Base-by-base conservation (phyloP, 108 stramenopile species). In the Chaetoceros tenuissimus region DNA sequence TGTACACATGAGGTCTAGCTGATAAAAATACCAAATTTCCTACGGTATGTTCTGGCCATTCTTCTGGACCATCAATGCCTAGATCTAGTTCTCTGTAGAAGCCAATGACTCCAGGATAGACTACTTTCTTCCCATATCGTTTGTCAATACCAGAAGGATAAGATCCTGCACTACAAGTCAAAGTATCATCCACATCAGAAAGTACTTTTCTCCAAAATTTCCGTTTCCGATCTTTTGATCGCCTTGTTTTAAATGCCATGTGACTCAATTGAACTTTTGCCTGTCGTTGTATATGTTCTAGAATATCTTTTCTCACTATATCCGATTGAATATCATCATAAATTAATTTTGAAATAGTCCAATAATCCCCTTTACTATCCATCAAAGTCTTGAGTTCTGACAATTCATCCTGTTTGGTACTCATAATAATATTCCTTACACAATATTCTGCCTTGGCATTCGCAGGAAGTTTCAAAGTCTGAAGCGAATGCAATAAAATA, bases 1-100 rank as follows among this genome's bases (percentile, higher is more conserved):
- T 96, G 80, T 98, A 99, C 49, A 99, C 74, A 74, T 99, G 98
- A 7, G 98, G 97, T 34, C 98, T 72, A 31, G 98, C 98, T 5
- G 94, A 95, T 2, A 99, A 72, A 63, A 99, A 99, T 16, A 95
- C 97, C 17, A 99, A 81, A 75, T 99, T 97, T 17, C 92, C 92
- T 2, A 84, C 78, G 0, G 70, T 54, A 57, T 79, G 72, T n/a
- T 83, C 73, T 34, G 75, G 85, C 84, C 93, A 96, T 59, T 89
- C 88, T 48, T 91, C 94, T 17, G 92, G 91, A 5, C 96, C 97
- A 29, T 67, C 65, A 8, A 75, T 92, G 2, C 94, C 94, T 27
- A 94, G 62, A 67, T 99, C 96, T 5, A 99, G 67, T 66, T 99
- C 97, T 48, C 96, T 66, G 72, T 97, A 99, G 47, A 99, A 93